Base-by-base conservation (phyloP, 176 grass and related monocot species). In the Lolium rigidum region DNA sequence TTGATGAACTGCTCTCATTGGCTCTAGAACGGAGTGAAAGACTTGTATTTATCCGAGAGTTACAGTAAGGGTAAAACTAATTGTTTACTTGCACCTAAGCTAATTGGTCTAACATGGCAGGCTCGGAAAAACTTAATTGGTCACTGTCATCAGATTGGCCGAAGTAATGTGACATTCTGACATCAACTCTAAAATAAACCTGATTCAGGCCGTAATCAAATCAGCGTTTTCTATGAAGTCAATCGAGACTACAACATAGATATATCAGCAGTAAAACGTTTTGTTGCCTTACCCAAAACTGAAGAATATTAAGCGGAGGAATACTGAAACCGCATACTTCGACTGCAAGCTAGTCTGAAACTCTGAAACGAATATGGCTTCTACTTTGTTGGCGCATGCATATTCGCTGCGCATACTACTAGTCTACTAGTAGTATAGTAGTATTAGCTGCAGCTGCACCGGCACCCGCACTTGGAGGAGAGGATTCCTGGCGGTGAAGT, bases 401-500 rank as follows among this genome's bases (percentile, higher is more conserved):
- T 74, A 89, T 85, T 89, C 87, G 24, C 13, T 9, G 9, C n/a
- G 21, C 76, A 65, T 26, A 11, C 22, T 25, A 63, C 22, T 67
- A 13, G 1, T 35, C 31, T 35, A 35, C 31, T n/a, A n/a, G n/a
- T 35, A 35, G 31, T 35, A 35, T 35, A 35, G 3, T 25, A 70
- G 15, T 76, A 13, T 6, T 63, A 10, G 10, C 11, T 63, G 60
- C 60, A 63, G 49, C 43, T 39, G 68, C 87, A 80, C 21, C 66
- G 31, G 31, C 31, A 35, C 31, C 31, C 31, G 31, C 31, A 35
- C 31, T 35, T 35, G 31, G 31, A 35, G 31, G 31, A 35, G 38
- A 39, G 78, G 70, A 51, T 51, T 57, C 56, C 64, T 83, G 47
- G 31, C 84, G 56, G 84, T 56, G 13, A 86, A 68, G 88, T 47